Conservation (phyloP, 345 rosid genomes). For the Lumnitzera littorea region DNA sequence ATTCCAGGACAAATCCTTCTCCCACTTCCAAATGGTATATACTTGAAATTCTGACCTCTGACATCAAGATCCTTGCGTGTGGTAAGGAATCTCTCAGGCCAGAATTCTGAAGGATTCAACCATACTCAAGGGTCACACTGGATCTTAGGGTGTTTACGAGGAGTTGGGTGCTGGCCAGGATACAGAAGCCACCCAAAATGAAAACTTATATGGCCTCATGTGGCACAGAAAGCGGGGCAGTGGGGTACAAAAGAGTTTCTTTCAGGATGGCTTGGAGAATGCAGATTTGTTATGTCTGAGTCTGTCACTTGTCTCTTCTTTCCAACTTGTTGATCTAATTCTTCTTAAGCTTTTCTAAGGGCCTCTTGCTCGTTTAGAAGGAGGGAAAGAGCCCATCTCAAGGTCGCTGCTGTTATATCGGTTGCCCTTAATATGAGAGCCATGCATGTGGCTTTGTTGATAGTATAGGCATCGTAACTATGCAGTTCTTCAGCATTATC, state of each 20-base stretch:
- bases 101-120: conserved; percentile 26
- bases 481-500: conserved; percentile 30
- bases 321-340: conserved; percentile 30
- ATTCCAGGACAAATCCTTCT: conserved; percentile 35
- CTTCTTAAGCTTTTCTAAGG: conserved; percentile 28
- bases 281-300: conserved; percentile 23
- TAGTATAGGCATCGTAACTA: conserved; percentile 30
- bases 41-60: conserved; percentile 24
- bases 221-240: conserved; percentile 20
- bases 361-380: conserved; percentile 27
- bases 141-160: conserved; percentile 24
- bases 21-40: conserved; percentile 39
- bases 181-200: conserved; percentile 17
- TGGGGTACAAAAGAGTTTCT: conserved; percentile 33
- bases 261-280: conserved; percentile 27
- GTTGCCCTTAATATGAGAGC: conserved; percentile 34
- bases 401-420: conserved; percentile 28
- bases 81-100: conserved; percentile 32
- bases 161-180: conserved; percentile 22
- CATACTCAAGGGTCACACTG: conserved; percentile 24
- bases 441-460: conserved; percentile 56
- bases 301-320: conserved; percentile 18
- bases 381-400: conserved; percentile 37
- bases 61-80: conserved; percentile 22
- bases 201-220: conserved; percentile 20